Conservation (phyloP, 805 yeast genomes). For the Candida stauntonica region DNA sequence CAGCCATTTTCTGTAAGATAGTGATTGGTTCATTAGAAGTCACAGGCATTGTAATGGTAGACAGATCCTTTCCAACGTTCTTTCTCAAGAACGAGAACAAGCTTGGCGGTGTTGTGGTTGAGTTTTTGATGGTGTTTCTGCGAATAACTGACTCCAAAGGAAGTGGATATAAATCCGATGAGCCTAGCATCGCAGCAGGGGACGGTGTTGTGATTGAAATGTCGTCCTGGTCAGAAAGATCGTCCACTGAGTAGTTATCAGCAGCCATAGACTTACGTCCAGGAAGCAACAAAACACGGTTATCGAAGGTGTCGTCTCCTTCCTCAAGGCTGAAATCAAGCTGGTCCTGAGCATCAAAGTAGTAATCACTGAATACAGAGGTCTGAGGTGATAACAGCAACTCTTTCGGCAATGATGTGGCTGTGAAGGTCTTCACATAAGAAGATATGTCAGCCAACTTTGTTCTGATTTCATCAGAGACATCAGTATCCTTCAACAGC, state of each 20-base stretch:
- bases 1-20: constrained; percentile 74
- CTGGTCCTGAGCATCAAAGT: constrained; percentile 63
- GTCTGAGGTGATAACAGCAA: constrained; percentile 20
- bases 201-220: constrained; percentile 8
- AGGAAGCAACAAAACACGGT: constrained; percentile 21
- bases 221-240: constrained; percentile 25
- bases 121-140: constrained; percentile 53
- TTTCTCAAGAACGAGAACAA: constrained; percentile 74
- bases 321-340: constrained; percentile 33
- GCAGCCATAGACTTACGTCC: constrained; percentile 8
- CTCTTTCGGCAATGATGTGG: constrained; percentile 4
- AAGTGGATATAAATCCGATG: constrained; percentile 59
- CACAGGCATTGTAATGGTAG: constrained; percentile 89
- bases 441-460: constrained; percentile 8
- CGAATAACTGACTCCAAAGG: constrained; percentile 44
- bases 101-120: constrained; percentile 74
- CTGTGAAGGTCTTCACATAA: constrained; percentile 10
- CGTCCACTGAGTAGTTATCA: constrained; percentile 20
- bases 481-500: background rate
- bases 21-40: constrained; percentile 90
- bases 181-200: background rate
- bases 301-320: constrained; percentile 22
- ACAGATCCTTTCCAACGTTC: constrained; percentile 87
- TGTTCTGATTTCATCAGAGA: background rate
- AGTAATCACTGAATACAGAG: constrained; percentile 42